Percentiles rank a stretch among this genome's conserved stretches.
Conservation (phyloP, 228 moss, liverwort and hornwort species). For the Sphagnum magellanicum region DNA sequence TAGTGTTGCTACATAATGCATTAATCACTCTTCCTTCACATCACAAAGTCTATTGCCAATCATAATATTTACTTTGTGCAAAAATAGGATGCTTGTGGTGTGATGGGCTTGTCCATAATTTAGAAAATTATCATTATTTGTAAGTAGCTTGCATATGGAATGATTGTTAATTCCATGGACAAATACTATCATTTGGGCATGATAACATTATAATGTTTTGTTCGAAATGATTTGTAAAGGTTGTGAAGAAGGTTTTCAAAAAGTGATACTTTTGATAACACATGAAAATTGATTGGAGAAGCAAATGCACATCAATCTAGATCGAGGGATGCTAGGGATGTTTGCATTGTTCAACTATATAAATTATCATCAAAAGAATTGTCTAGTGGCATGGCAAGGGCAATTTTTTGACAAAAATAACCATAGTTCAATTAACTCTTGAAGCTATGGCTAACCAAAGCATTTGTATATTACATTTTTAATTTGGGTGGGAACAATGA, state of each 20-base stretch:
- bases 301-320: neutral
- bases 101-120: constrained; percentile 1
- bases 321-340: neutral
- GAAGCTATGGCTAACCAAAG: neutral
- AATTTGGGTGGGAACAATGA: constrained; percentile 3
- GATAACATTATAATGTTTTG: neutral
- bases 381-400: neutral
- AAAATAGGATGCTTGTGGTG: constrained; percentile 1
- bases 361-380: constrained; percentile 5
- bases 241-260: neutral
- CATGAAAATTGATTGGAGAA: neutral
- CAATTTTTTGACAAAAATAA: constrained; percentile 5
- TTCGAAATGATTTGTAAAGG: neutral
- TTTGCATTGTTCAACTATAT: constrained; percentile 2
- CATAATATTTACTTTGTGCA: constrained; percentile 1
- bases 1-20: neutral
- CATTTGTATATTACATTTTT: constrained; percentile 3
- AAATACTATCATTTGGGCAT: neutral
- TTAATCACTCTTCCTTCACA: neutral
- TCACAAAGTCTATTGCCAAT: neutral
- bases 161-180: neutral
- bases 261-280: neutral
- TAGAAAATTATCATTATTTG: neutral
- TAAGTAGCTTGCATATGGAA: constrained; percentile 3
- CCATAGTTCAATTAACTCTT: neutral